Percentiles rank a stretch among this genome's conserved stretches.
Evolutionary conservation across 1,284 basidiomycete species (phyloP).

Genomic region (Tilletiaria anomala): DNA sequence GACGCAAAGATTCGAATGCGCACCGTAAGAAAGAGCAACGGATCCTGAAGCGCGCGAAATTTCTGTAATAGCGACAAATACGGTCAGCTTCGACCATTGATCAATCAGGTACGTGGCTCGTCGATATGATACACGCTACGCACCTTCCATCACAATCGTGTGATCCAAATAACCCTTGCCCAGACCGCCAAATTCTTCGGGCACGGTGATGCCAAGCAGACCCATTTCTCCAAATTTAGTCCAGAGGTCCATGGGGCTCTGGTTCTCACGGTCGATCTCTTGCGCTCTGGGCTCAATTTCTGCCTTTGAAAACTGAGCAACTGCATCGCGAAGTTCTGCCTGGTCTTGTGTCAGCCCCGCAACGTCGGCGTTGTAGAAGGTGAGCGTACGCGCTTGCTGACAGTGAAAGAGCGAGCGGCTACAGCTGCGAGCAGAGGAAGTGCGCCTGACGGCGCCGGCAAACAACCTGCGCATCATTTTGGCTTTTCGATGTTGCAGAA

Average conservation of each 20-base stretch:
- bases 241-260: slow-evolving; percentile 22
- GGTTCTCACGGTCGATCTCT: slow-evolving; percentile 18
- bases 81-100: neutral
- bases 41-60: slow-evolving; percentile 76
- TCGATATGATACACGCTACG: no score
- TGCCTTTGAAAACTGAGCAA: slow-evolving; percentile 11
- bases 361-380: slow-evolving; percentile 21
- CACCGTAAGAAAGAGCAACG: slow-evolving; percentile 80
- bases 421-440: no score
- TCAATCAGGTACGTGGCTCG: neutral
- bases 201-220: slow-evolving; percentile 24
- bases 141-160: slow-evolving; percentile 27
- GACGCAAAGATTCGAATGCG: slow-evolving; percentile 47
- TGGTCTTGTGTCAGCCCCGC: slow-evolving; percentile 17
- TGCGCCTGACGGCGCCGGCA: no score
- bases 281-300: slow-evolving; percentile 14
- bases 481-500: no score
- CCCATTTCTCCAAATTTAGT: slow-evolving; percentile 28
- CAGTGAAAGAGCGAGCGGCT: no score
- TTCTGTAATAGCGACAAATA: slow-evolving; percentile 43
- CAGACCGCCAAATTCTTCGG: slow-evolving; percentile 21
- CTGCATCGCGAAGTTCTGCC: slow-evolving; percentile 19
- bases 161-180: slow-evolving; percentile 28
- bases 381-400: neutral
- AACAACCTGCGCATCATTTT: no score